Base-by-base conservation (phyloP, 805 yeast species). In the Cyberlindnera maclurae region DNA sequence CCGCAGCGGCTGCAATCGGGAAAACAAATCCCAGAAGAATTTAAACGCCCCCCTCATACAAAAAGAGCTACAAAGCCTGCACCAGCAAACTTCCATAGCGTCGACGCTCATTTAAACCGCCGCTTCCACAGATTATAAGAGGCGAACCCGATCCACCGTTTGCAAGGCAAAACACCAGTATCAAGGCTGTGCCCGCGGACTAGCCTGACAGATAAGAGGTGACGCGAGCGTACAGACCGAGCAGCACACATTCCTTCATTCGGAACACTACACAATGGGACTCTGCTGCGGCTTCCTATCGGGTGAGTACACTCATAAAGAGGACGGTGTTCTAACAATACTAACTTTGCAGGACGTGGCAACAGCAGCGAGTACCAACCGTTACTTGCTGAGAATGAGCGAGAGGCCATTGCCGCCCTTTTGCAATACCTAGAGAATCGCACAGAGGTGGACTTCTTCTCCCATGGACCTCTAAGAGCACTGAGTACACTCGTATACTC, bases 391-490 rank as follows among this genome's bases (percentile, higher is more conserved):
- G 97, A 93, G 54, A 88, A 90, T 57, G 98, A 93, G 65, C 75
- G 98, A 44, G 96, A 87, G 53, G 98, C 98, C 24, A 95, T 93
- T 34, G 80, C 96, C 7, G 85, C 90, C 3, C 69, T 93, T 40
- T 68, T 93, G 42, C 90, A 87, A 49, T 93, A 83, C 61, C 69
- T 93, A 44, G 98, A 93, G 59, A 88, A 89, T 61, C 43, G 94
- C 38, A 73, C 81, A 7, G 94, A 84, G 41, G 89, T 85, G 38
- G 97, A 93, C 63, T 88, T 93, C 54, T 90, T 89, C 65, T 90
- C 95, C 4, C 79, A 80, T 30, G 71, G 70, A 3, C 95, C 95
- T 1, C 68, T 93, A 37, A 75, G 84, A 47, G 97, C 97, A 3
- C 71, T 93, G 45, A 82, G 90, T 43, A 90, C 97, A 0, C 71